phyloP scores from a whole-genome alignment of 768 basidiomycete genomes.

The Russula compacta region DNA sequence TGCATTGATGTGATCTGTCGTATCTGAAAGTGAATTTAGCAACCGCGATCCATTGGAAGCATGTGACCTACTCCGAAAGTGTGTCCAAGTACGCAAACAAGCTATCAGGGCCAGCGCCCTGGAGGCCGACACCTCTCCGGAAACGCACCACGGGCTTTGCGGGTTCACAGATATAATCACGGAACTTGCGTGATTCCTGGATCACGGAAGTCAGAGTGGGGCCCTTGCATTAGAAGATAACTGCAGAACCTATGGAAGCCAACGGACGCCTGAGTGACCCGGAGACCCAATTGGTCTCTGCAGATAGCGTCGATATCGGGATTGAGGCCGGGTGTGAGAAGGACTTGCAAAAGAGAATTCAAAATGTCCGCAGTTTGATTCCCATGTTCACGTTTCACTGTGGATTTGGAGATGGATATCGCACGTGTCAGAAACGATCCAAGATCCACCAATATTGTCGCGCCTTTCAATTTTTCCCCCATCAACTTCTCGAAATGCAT shows the following conservation, averaged over 20 bases:
- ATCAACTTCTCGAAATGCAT: background rate
- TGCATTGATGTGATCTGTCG: slow-evolving; percentile 58
- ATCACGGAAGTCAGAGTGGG: background rate
- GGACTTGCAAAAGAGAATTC: slow-evolving; percentile 48
- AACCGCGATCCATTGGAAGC: background rate
- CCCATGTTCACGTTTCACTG: slow-evolving; percentile 16
- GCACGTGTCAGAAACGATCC: slow-evolving; percentile 20
- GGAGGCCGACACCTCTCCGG: slow-evolving; percentile 57
- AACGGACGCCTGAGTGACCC: slow-evolving; percentile 29
- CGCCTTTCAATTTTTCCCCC: slow-evolving; percentile 16
- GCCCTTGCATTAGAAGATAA: background rate
- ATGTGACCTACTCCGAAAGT: slow-evolving; percentile 49
- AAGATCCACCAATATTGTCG: slow-evolving; percentile 27
- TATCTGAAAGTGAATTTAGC: slow-evolving; percentile 36
- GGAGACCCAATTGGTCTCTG: slow-evolving; percentile 44
- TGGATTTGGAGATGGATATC: slow-evolving; percentile 13
- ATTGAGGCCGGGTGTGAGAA: slow-evolving; percentile 65
- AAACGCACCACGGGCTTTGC: slow-evolving; percentile 61
- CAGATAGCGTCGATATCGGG: slow-evolving; percentile 64
- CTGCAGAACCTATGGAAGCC: slow-evolving; percentile 43
- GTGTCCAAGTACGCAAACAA: slow-evolving; percentile 58
- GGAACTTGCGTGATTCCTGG: slow-evolving; percentile 34
- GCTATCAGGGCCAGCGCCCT: slow-evolving; percentile 59
- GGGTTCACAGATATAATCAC: slow-evolving; percentile 33
- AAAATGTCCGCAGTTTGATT: slow-evolving; percentile 44